Evolutionary conservation across 2,329 filamentous ascomycete genomes (phyloP), one percentile per base, ranked within the genome.

Genomic region (Knoxdaviesia proteae): DNA sequence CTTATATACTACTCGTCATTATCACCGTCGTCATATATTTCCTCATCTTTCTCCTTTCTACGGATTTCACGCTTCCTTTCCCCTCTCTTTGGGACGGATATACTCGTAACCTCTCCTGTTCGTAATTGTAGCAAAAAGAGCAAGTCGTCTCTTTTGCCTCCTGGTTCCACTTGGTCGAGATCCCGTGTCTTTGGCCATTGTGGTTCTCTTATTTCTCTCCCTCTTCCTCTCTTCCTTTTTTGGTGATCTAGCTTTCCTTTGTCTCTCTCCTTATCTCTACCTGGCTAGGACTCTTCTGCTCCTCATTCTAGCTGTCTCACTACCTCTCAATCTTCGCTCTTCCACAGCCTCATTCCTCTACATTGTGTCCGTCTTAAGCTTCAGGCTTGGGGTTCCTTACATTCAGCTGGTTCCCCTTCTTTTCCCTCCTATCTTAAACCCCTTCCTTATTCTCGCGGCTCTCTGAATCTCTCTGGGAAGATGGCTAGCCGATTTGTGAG

Each of bases 401-500:
- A 20, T 20, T 20, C 20, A 20, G 20, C 20, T 33, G 29, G 31
- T 34, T 29, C 40, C 40, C 30, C 35, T 33, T 31, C 35, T 41
- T 41, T 41, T 11, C 35, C 40, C n/a, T 5, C 20, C 33, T 33
- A 7, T 33, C n/a, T 29, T 33, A 35, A 41, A 41, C 32, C 30
- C 5, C n/a, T 20, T 41, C 40, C 7, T 35, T 30, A 33, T 29
- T 40, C 34, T 5, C 7, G 33, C 39, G 34, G 32, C 29, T 3
- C 20, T 20, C 20, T 20, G 20, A 20, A 20, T 20, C 45, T 50
- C 49, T 47, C 44, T 48, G 45, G 47, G 51, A 55, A 52, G 58
- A 76, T 76, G 71, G 62, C 71, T 56, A 69, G 70, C 58, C 71
- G 74, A 57, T 78, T 78, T 58, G 74, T 77, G 59, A 68, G 74